Evolutionary conservation across 1,284 basidiomycete genomes (phyloP).

Genomic region (Kwoniella shivajii): DNA sequence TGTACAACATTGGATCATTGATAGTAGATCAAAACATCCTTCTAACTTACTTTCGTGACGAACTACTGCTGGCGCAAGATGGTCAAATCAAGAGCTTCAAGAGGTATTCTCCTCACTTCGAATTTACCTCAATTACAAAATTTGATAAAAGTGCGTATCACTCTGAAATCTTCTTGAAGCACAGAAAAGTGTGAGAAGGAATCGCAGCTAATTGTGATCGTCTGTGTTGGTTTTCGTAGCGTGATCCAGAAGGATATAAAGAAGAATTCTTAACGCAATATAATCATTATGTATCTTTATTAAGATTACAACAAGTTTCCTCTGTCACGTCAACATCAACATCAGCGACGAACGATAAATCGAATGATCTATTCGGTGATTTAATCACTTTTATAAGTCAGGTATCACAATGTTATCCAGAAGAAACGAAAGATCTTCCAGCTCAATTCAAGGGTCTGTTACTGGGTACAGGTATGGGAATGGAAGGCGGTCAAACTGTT

Average conservation of each 20-base stretch:
- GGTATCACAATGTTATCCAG: constrained; percentile 87
- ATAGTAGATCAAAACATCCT: too few relatives aligned
- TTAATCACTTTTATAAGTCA: constrained; percentile 72
- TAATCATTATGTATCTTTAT: constrained; percentile 89
- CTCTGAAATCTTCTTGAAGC: background rate
- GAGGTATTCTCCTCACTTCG: constrained; percentile 57
- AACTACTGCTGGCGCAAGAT: constrained; percentile 34
- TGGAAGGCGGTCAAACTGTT: constrained; percentile 33
- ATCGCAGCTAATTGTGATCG: constrained; percentile 22
- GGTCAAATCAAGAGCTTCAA: constrained; percentile 45
- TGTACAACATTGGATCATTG: background rate
- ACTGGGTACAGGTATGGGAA: constrained; percentile 49
- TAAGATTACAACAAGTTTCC: constrained; percentile 64
- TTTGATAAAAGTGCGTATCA: constrained; percentile 70
- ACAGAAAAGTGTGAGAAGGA: too few relatives aligned
- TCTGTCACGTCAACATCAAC: constrained; percentile 27
- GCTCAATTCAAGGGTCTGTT: constrained; percentile 73
- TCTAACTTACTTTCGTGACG: too few relatives aligned
- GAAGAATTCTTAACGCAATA: constrained; percentile 99
- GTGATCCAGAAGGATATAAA: constrained; percentile 85
- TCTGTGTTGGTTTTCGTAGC: constrained; percentile 48
- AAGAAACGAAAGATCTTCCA: constrained; percentile 79
- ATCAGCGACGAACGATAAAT: constrained; percentile 58
- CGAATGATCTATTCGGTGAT: constrained; percentile 78
- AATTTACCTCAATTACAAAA: constrained; percentile 80